Evolutionary conservation across 1,284 basidiomycete species (phyloP), one percentile per base, ranked within the genome.

Genomic region (Ustilago shanxiensis): DNA sequence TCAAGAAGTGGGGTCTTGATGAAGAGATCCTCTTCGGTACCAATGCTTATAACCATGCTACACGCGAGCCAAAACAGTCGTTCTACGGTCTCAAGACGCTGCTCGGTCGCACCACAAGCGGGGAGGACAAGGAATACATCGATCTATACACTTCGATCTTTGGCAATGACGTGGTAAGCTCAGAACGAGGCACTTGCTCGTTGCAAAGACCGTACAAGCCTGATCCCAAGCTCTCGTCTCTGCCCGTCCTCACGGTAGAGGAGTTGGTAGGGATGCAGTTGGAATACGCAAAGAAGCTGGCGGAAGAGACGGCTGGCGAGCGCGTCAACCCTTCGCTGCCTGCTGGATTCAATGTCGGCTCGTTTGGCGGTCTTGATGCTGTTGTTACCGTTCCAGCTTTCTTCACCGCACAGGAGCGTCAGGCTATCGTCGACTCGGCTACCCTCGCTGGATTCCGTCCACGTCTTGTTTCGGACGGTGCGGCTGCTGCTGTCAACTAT

Each of bases 221-320:
- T 16, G 69, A 80, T 33, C 65, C 68, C 24, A 68, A 78, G 33
- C 10, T 67, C 14, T 74, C 76, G 0, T 71, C 67, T 16, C 37
- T 74, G 26, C 76, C 76, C 1, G 71, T 71, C 1, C 56, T 80
- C 56, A 67, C 89, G 22, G 91, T 93, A 20, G 95, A 98, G 83
- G 96, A 98, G 86, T 90, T 98, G 50, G 89, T 98, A 44, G 97
- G 92, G 6, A 96, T 98, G 92, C 93, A 99, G 87, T 89, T 99
- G 68, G 89, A 92, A 8, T 97, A 98, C 87, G 91, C 95, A 82
- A 93, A 93, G 75, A 90, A 92, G 57, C 90, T 99, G 24, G 96
- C 95, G 1, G 93, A 97, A 86, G 88, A 89, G 51, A 88, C 91
- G 22, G 91, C 92, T 0, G 90, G 86, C 28, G 84, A 86, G 62